A percentile compares a stretch with the other conserved stretches of the same genome.
phyloP scores from a whole-genome alignment of 345 rosid genomes.

The Cardiospermum halicacabum region DNA sequence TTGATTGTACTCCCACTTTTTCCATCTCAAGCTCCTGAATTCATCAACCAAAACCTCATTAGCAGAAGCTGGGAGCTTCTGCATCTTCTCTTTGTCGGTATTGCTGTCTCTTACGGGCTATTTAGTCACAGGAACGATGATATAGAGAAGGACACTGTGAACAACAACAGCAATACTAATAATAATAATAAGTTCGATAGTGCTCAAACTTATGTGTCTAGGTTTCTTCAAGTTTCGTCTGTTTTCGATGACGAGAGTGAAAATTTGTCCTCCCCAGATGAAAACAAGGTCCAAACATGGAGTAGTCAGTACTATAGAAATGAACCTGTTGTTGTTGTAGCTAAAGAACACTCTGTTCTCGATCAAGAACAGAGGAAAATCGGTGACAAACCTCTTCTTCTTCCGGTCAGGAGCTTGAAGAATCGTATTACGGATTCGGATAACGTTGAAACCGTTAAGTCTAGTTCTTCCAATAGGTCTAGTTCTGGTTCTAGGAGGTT shows the following conservation, averaged over 20 bases:
- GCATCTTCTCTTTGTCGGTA: slow-evolving; percentile 85
- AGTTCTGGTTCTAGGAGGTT: slow-evolving; percentile 36
- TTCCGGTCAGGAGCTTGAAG: slow-evolving; percentile 85
- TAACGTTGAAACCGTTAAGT: slow-evolving; percentile 14
- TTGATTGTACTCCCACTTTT: slow-evolving; percentile 50
- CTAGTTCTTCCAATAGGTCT: slow-evolving; percentile 28
- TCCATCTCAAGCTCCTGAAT: slow-evolving; percentile 84
- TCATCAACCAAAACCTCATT: slow-evolving; percentile 57
- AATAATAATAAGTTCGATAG: slow-evolving; percentile 50
- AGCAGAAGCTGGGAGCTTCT: slow-evolving; percentile 84
- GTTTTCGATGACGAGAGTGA: slow-evolving; percentile 73
- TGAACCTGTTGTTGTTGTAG: slow-evolving; percentile 50
- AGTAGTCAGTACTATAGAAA: slow-evolving; percentile 57
- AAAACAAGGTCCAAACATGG: slow-evolving; percentile 65
- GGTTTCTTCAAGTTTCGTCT: slow-evolving; percentile 80
- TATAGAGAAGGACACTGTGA: slow-evolving; percentile 36
- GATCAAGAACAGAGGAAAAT: slow-evolving; percentile 34
- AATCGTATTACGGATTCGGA: slow-evolving; percentile 40
- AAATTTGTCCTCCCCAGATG: slow-evolving; percentile 28
- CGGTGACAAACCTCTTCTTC: slow-evolving; percentile 63
- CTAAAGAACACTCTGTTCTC: slow-evolving; percentile 32
- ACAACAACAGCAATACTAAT: slow-evolving; percentile 26
- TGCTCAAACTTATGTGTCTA: slow-evolving; percentile 61
- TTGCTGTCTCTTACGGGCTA: slow-evolving; percentile 96
- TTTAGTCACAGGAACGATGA: slow-evolving; percentile 68